Evolutionary conservation across 352 stramenopile species (phyloP).

Genomic region (Globisporangium heterothallicum): DNA sequence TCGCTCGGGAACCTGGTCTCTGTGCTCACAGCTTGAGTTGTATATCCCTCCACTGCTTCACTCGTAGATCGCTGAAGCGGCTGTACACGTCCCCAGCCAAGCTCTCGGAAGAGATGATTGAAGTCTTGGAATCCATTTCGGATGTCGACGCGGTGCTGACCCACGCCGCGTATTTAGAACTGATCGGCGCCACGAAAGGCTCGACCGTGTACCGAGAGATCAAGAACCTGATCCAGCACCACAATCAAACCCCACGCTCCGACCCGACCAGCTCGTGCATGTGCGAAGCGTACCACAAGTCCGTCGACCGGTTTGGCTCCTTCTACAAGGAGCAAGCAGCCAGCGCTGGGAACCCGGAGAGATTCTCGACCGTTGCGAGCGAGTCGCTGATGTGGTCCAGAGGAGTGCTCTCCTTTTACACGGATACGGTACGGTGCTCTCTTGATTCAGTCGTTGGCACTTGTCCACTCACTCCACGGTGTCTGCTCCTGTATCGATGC

Average conservation of each 20-base stretch:
- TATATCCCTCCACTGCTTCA: too few species aligned
- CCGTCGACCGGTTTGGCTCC: slow-evolving; percentile 59
- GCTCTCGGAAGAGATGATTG: slow-evolving; percentile 60
- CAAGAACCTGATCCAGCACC: slow-evolving; percentile 44
- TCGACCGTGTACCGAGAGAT: slow-evolving; percentile 54
- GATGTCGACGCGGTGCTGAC: slow-evolving; percentile 67
- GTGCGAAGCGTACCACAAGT: slow-evolving; percentile 68
- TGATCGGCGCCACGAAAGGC: slow-evolving; percentile 50
- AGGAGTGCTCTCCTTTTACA: slow-evolving; percentile 74
- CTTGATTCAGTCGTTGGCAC: too few species aligned
- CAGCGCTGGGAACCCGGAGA: slow-evolving; percentile 20
- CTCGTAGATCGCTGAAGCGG: slow-evolving; percentile 53
- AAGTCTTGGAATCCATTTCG: slow-evolving; percentile 69
- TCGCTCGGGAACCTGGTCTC: too few species aligned
- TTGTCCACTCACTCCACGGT: too few species aligned
- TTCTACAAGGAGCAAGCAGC: slow-evolving; percentile 55
- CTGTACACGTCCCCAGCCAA: slow-evolving; percentile 52
- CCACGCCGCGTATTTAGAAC: slow-evolving; percentile 45
- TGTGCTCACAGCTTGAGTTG: background rate
- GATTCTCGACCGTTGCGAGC: slow-evolving; percentile 65
- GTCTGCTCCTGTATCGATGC: background rate
- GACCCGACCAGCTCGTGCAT: slow-evolving; percentile 42
- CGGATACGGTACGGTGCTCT: slow-evolving; percentile 45
- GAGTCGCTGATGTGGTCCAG: slow-evolving; percentile 72
- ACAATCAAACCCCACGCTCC: slow-evolving; percentile 24